phyloP scores from a whole-genome alignment of 23 red algal species.

The Gracilaria gracilis region DNA sequence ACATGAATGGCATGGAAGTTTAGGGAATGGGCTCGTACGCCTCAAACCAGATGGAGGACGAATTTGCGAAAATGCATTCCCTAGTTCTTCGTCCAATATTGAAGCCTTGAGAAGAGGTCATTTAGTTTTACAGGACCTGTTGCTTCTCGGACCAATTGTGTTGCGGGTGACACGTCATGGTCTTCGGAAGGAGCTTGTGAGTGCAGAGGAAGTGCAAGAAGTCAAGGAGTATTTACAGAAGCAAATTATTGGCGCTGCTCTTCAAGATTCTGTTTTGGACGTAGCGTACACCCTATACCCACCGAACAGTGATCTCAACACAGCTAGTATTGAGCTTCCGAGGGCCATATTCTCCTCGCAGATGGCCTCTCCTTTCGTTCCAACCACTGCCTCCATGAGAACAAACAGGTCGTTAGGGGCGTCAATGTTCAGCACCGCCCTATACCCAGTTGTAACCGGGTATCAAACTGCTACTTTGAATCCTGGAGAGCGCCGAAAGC shows the following conservation, averaged over 20 bases:
- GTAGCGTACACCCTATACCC: not conserved
- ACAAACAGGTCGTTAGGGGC: not conserved
- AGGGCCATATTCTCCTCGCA: not conserved
- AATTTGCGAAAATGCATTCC: constrained; percentile 1
- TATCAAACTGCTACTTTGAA: not conserved
- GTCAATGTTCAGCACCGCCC: not conserved
- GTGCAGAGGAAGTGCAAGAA: not conserved
- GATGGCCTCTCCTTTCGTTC: not conserved
- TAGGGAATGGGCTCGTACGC: not conserved
- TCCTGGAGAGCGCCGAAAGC: not conserved
- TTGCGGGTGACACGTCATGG: not conserved
- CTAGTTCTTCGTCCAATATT: not conserved
- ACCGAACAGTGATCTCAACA: no score
- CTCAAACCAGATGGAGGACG: not conserved
- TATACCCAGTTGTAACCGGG: not conserved
- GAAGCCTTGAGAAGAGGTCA: not conserved
- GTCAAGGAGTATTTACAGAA: not conserved
- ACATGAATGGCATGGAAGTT: not conserved
- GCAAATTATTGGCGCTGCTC: not conserved
- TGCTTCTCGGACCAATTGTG: not conserved
- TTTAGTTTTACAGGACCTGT: not conserved
- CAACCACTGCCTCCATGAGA: not conserved
- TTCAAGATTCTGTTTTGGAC: not conserved
- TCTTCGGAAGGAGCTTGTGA: not conserved
- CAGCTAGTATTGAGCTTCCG: not conserved